Evolutionary conservation across 352 stramenopile genomes (phyloP).

Genomic region (Pythium sukuiense): DNA sequence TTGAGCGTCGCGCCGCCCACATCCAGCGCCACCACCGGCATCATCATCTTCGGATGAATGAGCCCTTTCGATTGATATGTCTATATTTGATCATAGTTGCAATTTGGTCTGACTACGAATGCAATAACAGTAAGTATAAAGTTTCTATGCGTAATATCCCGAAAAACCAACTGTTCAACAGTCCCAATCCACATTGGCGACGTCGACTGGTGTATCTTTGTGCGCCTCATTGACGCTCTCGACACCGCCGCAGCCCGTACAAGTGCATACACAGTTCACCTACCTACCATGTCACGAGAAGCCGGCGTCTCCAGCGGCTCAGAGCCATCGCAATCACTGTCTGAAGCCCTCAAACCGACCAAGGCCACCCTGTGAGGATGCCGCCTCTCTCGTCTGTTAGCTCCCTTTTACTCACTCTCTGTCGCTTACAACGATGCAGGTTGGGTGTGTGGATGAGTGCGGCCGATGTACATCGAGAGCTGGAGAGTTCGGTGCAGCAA

Average conservation of each 20-base stretch:
- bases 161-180: neutral
- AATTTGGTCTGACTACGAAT: neutral
- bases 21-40: constrained; percentile 52
- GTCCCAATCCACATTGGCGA: neutral
- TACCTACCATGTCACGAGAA: neutral
- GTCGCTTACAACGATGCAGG: neutral
- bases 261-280: neutral
- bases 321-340: neutral
- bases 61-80: neutral
- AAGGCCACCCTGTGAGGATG: neutral
- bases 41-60: neutral
- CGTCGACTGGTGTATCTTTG: neutral
- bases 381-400: too few species aligned
- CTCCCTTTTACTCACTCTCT: neutral
- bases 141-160: neutral
- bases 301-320: too few species aligned
- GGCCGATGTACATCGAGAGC: neutral
- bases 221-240: neutral
- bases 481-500: neutral
- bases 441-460: constrained; percentile 10
- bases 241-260: neutral
- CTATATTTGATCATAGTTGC: neutral
- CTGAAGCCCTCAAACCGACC: neutral
- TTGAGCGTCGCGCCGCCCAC: constrained; percentile 63
- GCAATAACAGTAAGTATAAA: neutral